Conservation (phyloP, 108 stramenopile species). For the Fistulifera solaris region DNA sequence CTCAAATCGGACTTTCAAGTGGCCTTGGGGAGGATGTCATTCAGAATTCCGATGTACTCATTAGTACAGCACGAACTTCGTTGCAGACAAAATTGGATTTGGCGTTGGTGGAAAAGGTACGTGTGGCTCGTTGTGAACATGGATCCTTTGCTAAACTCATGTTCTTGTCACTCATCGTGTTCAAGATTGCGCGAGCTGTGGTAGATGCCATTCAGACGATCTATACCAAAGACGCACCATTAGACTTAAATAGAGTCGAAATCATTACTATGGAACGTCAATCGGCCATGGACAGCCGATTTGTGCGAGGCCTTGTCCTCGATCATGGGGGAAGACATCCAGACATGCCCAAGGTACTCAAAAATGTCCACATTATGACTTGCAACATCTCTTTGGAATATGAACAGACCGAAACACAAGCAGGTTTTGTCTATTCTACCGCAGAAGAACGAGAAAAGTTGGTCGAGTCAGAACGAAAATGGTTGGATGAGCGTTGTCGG, state of each 20-base stretch:
- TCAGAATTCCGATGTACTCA: slow-evolving; percentile 82
- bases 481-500: slow-evolving; percentile 95
- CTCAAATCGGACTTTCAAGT: slow-evolving; percentile 70
- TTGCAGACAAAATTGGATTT: slow-evolving; percentile 92
- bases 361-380: slow-evolving; percentile 95
- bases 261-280: slow-evolving; percentile 93
- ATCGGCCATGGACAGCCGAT: slow-evolving; percentile 62
- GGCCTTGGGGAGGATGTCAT: slow-evolving; percentile 21
- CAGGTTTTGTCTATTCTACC: slow-evolving; percentile 89
- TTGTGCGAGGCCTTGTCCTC: slow-evolving; percentile 95
- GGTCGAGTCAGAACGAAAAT: slow-evolving; percentile 94
- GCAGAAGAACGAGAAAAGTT: slow-evolving; percentile 97
- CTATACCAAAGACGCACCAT: slow-evolving; percentile 32
- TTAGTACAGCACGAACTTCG: slow-evolving; percentile 78
- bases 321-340: slow-evolving; percentile 99
- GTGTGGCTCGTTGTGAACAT: neutral
- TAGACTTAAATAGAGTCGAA: slow-evolving; percentile 98
- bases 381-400: slow-evolving; percentile 98
- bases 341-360: slow-evolving; percentile 92
- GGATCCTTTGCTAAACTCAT: neutral
- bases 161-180: slow-evolving; percentile 1
- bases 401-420: slow-evolving; percentile 98
- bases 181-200: slow-evolving; percentile 40
- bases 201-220: slow-evolving; percentile 91
- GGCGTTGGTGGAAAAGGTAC: slow-evolving; percentile 59